Base-by-base conservation (phyloP, 176 grass and related monocot genomes). In the Luzula sylvatica region DNA sequence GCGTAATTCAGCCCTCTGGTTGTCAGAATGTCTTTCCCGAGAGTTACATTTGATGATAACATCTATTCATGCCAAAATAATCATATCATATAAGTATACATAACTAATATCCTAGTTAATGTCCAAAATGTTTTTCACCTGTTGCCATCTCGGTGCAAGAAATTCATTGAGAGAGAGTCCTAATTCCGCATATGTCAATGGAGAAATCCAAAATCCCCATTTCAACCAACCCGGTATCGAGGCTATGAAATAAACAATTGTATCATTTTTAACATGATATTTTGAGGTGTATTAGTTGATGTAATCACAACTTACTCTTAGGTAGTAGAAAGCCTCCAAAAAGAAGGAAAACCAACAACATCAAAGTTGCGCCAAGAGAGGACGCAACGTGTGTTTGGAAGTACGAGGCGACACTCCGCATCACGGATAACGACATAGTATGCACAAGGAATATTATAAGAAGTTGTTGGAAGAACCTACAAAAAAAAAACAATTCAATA, bases 131-230 rank as follows among this genome's bases (percentile, higher is more conserved):
- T 9, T 38, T 27, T 45, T 65, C 56, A 94, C 88, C 76, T 94
- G 74, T 44, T 83, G 66, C 83, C 88, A 94, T 87, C 88, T 82
- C 46, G 72, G 47, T 59, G 88, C 69, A 41, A 67, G 60, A 65
- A 94, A 94, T 75, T 94, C 88, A 68, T 94, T 94, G 52, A 78
- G 51, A 54, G 83, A 54, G 55, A 94, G 65, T 49, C 68, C 72
- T 65, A 94, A 78, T 61, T 94, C 88, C 55, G 72, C 61, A 17
- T 87, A 87, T 7, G 88, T 71, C 29, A 87, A 58, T 56, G 83
- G 88, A 42, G 88, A 87, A 44, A 87, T 20, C 88, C 88, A 87
- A 78, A 87, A 94, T 65, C 72, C 83, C 88, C 88, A 95, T 74
- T 81, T 84, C 16, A 87, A 56, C 88, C 88, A 95, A 55, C 48